A percentile compares a stretch with the other conserved stretches of the same genome.
These are phyloP conservation scores for Setaria italica DNA, from an alignment of 202 grass and related monocot species.

Conservation along the genomic window DNA sequence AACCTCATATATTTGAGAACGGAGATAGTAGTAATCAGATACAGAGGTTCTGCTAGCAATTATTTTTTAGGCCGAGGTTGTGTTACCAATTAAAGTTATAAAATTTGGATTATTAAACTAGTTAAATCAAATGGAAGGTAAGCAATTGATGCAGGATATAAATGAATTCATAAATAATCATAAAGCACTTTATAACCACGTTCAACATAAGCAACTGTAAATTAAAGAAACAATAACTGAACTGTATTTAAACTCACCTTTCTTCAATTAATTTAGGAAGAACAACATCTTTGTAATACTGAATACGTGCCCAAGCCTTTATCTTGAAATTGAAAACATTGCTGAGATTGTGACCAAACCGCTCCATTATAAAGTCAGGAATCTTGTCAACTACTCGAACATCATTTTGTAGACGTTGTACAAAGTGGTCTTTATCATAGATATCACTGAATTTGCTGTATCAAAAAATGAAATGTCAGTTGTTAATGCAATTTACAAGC, in stretches of 20 bases:
- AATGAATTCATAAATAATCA: constrained; percentile 5
- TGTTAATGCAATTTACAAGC: constrained; percentile 20
- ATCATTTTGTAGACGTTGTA: constrained; percentile 82
- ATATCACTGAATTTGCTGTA: constrained; percentile 98
- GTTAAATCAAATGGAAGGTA: constrained; percentile 26
- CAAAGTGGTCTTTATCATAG: constrained; percentile 92
- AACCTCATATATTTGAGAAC: too few relatives aligned
- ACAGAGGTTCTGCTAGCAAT: neutral
- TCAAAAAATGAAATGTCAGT: constrained; percentile 45
- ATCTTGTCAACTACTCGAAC: constrained; percentile 78
- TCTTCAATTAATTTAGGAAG: constrained; percentile 91
- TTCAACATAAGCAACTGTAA: constrained; percentile 1
- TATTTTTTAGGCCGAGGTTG: neutral
- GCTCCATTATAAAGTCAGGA: constrained; percentile 92
- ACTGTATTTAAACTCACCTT: constrained; percentile 68
- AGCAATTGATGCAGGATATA: neutral
- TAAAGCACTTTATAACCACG: constrained; percentile 20
- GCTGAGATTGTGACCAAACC: constrained; percentile 90
- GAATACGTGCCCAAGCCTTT: constrained; percentile 88
- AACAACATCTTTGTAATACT: constrained; percentile 85
- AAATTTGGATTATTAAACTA: neutral
- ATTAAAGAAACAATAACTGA: constrained; percentile 37
- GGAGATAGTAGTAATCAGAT: neutral
- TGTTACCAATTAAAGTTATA: constrained; percentile 19
- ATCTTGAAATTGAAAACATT: constrained; percentile 97